phyloP scores from a whole-genome alignment of 805 yeast species.

The Myxozyma udenii region DNA sequence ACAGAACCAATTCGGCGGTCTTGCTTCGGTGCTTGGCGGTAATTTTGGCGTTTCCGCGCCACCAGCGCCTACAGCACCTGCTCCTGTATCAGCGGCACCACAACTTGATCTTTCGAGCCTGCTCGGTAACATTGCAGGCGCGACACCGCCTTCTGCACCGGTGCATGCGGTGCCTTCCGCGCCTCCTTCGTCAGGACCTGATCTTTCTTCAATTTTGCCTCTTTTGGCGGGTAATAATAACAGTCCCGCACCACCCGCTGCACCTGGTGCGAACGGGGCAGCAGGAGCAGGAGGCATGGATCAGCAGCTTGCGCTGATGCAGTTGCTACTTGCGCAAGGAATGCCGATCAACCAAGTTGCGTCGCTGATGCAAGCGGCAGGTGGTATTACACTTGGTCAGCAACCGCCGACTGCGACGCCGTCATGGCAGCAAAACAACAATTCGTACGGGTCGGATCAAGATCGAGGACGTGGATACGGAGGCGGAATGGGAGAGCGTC shows the following conservation, averaged over 20 bases:
- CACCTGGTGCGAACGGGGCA: slow-evolving; percentile 7
- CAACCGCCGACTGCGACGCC: slow-evolving; percentile 23
- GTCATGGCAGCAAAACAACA: slow-evolving; percentile 16
- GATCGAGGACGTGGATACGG: slow-evolving; percentile 10
- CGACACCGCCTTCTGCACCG: slow-evolving; percentile 9
- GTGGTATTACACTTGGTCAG: slow-evolving; percentile 6
- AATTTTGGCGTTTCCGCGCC: not conserved
- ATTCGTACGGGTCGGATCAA: slow-evolving; percentile 4
- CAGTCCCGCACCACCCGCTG: slow-evolving; percentile 5
- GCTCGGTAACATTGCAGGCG: slow-evolving; percentile 5
- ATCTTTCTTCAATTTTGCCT: slow-evolving; percentile 4
- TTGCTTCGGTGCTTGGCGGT: not conserved
- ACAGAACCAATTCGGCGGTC: not conserved
- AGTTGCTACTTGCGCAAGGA: slow-evolving; percentile 40
- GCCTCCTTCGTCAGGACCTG: slow-evolving; percentile 3
- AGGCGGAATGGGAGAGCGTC: slow-evolving; percentile 1
- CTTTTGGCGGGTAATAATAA: slow-evolving; percentile 3
- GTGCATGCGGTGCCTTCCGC: not conserved
- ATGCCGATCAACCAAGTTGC: slow-evolving; percentile 34
- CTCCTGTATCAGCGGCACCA: slow-evolving; percentile 7
- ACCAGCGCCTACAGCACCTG: slow-evolving; percentile 1
- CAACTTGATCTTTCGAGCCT: slow-evolving; percentile 5
- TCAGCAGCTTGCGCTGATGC: slow-evolving; percentile 46
- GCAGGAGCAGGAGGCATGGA: slow-evolving; percentile 10
- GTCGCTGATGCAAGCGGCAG: slow-evolving; percentile 23